These are phyloP conservation scores for Apiotrichum brassicae DNA, from an alignment of 1,284 basidiomycete genomes.

Conservation along the genomic window DNA sequence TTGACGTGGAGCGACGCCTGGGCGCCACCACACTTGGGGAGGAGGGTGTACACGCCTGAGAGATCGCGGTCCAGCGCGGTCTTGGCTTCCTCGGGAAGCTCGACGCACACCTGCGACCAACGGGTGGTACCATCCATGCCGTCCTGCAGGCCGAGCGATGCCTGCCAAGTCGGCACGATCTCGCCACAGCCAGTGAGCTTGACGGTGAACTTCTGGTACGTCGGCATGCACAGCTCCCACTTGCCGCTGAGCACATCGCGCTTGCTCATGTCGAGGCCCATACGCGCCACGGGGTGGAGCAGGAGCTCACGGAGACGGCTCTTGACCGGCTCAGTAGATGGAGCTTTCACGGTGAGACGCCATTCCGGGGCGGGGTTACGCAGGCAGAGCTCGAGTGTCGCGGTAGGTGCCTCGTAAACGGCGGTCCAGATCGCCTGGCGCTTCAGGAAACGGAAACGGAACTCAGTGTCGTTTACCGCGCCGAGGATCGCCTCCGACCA, in stretches of 20 bases:
- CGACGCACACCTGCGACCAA: slow-evolving; percentile 61
- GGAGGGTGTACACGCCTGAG: slow-evolving; percentile 68
- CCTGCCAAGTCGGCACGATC: slow-evolving; percentile 76
- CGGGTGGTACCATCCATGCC: slow-evolving; percentile 63
- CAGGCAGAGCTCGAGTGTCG: slow-evolving; percentile 68
- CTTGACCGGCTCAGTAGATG: slow-evolving; percentile 65
- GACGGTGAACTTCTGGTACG: slow-evolving; percentile 54
- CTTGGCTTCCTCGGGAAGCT: slow-evolving; percentile 53
- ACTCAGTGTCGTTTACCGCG: slow-evolving; percentile 56
- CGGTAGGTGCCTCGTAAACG: slow-evolving; percentile 66
- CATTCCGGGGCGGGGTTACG: slow-evolving; percentile 75
- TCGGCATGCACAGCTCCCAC: slow-evolving; percentile 80
- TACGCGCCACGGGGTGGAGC: slow-evolving; percentile 69
- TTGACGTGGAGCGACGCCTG: slow-evolving; percentile 66
- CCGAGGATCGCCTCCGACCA: slow-evolving; percentile 67
- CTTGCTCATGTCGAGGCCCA: slow-evolving; percentile 48
- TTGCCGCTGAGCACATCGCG: slow-evolving; percentile 58
- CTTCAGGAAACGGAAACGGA: slow-evolving; percentile 78
- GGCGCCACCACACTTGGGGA: slow-evolving; percentile 84
- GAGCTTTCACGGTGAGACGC: slow-evolving; percentile 70
- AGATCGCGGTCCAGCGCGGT: slow-evolving; percentile 68
- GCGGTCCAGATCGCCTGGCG: slow-evolving; percentile 83
- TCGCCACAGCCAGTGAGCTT: slow-evolving; percentile 63
- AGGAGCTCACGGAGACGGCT: slow-evolving; percentile 70
- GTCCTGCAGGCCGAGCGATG: slow-evolving; percentile 68